Percentiles rank a stretch among this genome's conserved stretches.
phyloP scores from a whole-genome alignment of 805 yeast genomes.

The Myxozyma kluyveri region DNA sequence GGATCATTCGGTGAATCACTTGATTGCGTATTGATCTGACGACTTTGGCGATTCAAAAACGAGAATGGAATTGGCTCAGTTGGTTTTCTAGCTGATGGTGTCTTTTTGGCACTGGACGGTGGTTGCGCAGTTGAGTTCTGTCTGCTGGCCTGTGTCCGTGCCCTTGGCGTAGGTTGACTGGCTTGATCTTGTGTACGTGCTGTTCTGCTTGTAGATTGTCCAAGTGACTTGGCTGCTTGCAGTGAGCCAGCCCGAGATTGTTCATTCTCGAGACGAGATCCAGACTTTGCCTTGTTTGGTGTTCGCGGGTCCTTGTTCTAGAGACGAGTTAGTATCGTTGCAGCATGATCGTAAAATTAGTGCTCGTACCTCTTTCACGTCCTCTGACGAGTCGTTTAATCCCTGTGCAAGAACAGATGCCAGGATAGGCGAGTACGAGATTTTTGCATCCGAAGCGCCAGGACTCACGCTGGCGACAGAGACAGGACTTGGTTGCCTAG shows the following conservation, averaged over 20 bases:
- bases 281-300: neutral
- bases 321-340: too few relatives aligned
- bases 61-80: constrained; percentile 18
- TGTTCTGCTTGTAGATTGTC: too few relatives aligned
- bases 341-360: too few relatives aligned
- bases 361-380: too few relatives aligned
- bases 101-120: neutral
- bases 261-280: neutral
- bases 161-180: too few relatives aligned
- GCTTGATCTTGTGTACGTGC: too few relatives aligned
- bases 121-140: neutral
- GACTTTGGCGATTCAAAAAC: constrained; percentile 15
- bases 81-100: neutral
- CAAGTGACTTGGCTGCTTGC: too few relatives aligned
- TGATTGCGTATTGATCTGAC: constrained; percentile 3
- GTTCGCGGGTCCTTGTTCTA: neutral
- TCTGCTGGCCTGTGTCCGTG: too few relatives aligned
- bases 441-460: constrained; percentile 4
- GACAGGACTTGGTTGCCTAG: neutral
- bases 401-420: constrained; percentile 22
- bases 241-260: too few relatives aligned
- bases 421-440: constrained; percentile 26
- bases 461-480: too few relatives aligned
- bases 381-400: constrained; percentile 11
- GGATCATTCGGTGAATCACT: neutral